A percentile compares a stretch with the other conserved stretches of the same genome.
phyloP scores from a whole-genome alignment of 2,329 filamentous ascomycete genomes.

The Rhytidhysteron rufulum region DNA sequence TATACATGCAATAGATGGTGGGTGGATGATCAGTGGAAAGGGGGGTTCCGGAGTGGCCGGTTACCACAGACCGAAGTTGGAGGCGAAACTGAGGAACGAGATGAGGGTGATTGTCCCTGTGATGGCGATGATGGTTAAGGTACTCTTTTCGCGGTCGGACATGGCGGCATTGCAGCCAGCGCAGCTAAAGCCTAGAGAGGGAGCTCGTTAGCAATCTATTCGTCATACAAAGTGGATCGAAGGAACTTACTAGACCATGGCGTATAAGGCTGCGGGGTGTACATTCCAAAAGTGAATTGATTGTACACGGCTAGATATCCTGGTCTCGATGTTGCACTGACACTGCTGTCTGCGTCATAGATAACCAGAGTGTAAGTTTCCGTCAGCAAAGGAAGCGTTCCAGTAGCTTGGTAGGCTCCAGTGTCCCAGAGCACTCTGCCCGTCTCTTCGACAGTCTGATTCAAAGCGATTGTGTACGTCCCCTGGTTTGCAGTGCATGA shows the following conservation, averaged over 20 bases:
- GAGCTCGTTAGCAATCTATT: slow-evolving; percentile 6
- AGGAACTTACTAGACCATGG: slow-evolving; percentile 45
- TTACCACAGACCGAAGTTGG: slow-evolving; percentile 41
- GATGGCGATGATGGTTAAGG: slow-evolving; percentile 52
- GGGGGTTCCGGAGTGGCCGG: neutral
- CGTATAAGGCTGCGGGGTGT: slow-evolving; percentile 51
- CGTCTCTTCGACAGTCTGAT: slow-evolving; percentile 53
- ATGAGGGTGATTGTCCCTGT: slow-evolving; percentile 55
- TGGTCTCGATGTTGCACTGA: slow-evolving; percentile 49
- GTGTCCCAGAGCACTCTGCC: slow-evolving; percentile 60
- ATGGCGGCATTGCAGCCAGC: slow-evolving; percentile 54
- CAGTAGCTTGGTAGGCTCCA: slow-evolving; percentile 46
- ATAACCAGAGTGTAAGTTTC: slow-evolving; percentile 63
- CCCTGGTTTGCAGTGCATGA: slow-evolving; percentile 56
- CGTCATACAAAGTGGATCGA: neutral
- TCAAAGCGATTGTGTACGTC: slow-evolving; percentile 60
- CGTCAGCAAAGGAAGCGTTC: slow-evolving; percentile 49
- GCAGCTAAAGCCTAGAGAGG: slow-evolving; percentile 48
- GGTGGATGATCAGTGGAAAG: too few species aligned
- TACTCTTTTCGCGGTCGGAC: slow-evolving; percentile 51
- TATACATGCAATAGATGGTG: neutral
- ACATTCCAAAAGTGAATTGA: slow-evolving; percentile 61
- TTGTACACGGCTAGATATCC: slow-evolving; percentile 54
- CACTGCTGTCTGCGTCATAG: slow-evolving; percentile 54
- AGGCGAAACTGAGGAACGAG: slow-evolving; percentile 54